Base-by-base conservation (phyloP, 2,329 filamentous ascomycete genomes). In the Nectriaceae sp. region DNA sequence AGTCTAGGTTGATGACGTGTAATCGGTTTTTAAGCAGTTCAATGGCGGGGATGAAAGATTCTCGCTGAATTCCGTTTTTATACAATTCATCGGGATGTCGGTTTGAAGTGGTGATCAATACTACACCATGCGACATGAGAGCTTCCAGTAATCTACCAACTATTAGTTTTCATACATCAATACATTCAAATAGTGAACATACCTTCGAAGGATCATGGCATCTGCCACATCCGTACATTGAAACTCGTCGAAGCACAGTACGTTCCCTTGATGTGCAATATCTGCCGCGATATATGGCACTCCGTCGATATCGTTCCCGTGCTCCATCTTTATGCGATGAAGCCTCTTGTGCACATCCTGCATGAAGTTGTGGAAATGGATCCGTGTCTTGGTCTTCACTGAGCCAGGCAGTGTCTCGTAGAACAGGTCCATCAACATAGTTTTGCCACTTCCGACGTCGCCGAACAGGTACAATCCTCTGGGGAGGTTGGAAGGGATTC, bases 331-430 rank as follows among this genome's bases (percentile, higher is more conserved):
- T 72, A 96, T 86, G 65, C 84, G 84, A 74, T 97, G 94, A 62
- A 97, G 75, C 52, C 93, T 82, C 69, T 87, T 90, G 73, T 99
- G 94, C 41, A 97, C 88, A 69, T 96, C 89, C 70, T 97, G 94
- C 94, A 99, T 99, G 76, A 99, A 99, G 69, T 96, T 96, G 76
- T 97, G 91, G 72, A 99, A 99, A 75, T 99, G 94, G 64, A 99
- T 97, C 40, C 94, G 82, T 40, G 87, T 95, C 75, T 96, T 97
- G 24, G 84, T 83, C 48, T 78, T 80, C 56, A 97, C 91, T 50
- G 87, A 87, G 15, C 75, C 68, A 0, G 94, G 94, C 19, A 97
- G 75, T 0, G 93, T 97, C 56, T 97, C 92, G 74, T 92, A 96
- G 70, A 97, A 97, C 42, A 99, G 77, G 67, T 99, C 93, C 94